Evolutionary conservation across 805 yeast genomes (phyloP).

Genomic region (Candida loeiensis): DNA sequence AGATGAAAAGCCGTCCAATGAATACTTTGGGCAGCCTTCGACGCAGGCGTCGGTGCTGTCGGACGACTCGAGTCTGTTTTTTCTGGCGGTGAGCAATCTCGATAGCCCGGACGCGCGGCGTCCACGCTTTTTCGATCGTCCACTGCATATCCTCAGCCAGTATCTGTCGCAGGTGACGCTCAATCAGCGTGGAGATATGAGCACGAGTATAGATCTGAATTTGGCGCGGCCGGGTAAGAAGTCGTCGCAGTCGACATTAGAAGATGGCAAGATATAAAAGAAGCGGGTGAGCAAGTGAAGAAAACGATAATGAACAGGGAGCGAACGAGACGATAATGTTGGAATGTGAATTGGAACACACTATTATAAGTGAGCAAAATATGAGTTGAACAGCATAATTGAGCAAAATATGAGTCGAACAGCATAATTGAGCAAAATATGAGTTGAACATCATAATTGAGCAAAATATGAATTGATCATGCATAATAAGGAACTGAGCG

Average conservation of each 20-base stretch:
- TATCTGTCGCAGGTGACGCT: constrained; percentile 11
- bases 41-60: constrained; percentile 3
- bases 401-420: too few species aligned
- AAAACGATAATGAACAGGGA: not conserved
- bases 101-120: constrained; percentile 4
- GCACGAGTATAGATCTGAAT: constrained; percentile 18
- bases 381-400: too few species aligned
- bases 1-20: too few species aligned
- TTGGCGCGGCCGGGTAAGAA: not conserved
- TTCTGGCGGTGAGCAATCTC: constrained; percentile 13
- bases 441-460: too few species aligned
- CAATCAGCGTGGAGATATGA: constrained; percentile 11
- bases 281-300: not conserved
- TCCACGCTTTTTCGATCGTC: constrained; percentile 16
- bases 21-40: not conserved
- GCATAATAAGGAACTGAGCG: too few species aligned
- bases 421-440: too few species aligned
- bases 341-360: too few species aligned
- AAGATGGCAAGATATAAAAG: not conserved
- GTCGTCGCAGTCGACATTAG: not conserved
- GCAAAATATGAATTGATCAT: too few species aligned
- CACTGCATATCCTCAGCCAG: constrained; percentile 26
- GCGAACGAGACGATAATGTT: too few species aligned
- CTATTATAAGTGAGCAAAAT: too few species aligned
- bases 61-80: constrained; percentile 5